Conservation (phyloP, 78 protist genomes). For the Dictyostelium discoideum region dicty_2.7 NC_007089.4:2216501-2217000, state of each 20-base stretch:
- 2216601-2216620: too few relatives aligned
- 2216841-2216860: conserved; percentile 14
- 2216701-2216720: conserved; percentile 26
- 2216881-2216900: conserved; percentile 58
- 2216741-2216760: conserved; percentile 5
- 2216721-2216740: conserved; percentile 30
- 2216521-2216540: conserved; percentile 40
- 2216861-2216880: conserved; percentile 34
- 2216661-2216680: conserved; percentile 15
- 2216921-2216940: conserved; percentile 17
- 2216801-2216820: conserved; percentile 3
- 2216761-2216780: conserved; percentile 58
- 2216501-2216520: conserved; percentile 50
- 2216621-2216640: neutral
- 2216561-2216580: conserved; percentile 25
- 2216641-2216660: neutral
- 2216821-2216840: conserved; percentile 60
- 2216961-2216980: neutral
- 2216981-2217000: neutral
- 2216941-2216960: neutral
- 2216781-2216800: neutral
- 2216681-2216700: conserved; percentile 24
- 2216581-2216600: neutral
- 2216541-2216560: conserved; percentile 21
- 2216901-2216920: conserved; percentile 11